Percentiles rank a stretch among this genome's conserved stretches.
Conservation (phyloP, 2,329 filamentous ascomycete species). For the Aspergillus sp. region DNA sequence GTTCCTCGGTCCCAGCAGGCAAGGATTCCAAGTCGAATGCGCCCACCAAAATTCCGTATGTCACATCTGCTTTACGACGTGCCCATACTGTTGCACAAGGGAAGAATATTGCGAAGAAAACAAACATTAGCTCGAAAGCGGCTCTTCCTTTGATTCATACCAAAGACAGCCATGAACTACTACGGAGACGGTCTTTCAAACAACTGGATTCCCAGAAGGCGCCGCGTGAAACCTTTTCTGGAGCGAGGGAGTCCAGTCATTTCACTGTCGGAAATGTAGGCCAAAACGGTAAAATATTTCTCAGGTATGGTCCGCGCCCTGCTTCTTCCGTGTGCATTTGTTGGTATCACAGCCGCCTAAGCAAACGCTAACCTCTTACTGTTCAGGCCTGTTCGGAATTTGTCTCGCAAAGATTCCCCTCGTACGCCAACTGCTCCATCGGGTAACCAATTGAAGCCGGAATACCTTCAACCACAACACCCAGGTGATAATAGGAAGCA, state of each 20-base stretch:
- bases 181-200: conserved; percentile 40
- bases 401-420: conserved; percentile 31
- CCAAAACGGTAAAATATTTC: conserved; percentile 77
- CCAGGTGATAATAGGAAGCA: conserved; percentile 24
- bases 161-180: conserved; percentile 55
- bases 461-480: conserved; percentile 47
- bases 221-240: conserved; percentile 60
- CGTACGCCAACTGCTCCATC: conserved; percentile 42
- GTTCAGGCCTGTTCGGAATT: conserved; percentile 38
- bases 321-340: background rate
- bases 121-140: conserved; percentile 28
- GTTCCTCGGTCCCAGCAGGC: conserved; percentile 9
- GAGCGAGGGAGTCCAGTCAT: conserved; percentile 65
- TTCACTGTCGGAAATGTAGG: conserved; percentile 81
- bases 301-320: conserved; percentile 58
- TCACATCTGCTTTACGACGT: conserved; percentile 32
- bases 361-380: conserved; percentile 14
- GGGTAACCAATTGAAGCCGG: conserved; percentile 60
- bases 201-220: conserved; percentile 50
- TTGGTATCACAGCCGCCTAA: conserved; percentile 16
- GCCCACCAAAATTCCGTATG: conserved; percentile 19
- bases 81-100: conserved; percentile 41
- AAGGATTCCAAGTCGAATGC: conserved; percentile 18
- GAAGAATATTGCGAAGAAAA: conserved; percentile 28
- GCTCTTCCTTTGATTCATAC: conserved; percentile 39